Base-by-base conservation (phyloP, 2,329 filamentous ascomycete species). In the Didymella pomorum region DNA sequence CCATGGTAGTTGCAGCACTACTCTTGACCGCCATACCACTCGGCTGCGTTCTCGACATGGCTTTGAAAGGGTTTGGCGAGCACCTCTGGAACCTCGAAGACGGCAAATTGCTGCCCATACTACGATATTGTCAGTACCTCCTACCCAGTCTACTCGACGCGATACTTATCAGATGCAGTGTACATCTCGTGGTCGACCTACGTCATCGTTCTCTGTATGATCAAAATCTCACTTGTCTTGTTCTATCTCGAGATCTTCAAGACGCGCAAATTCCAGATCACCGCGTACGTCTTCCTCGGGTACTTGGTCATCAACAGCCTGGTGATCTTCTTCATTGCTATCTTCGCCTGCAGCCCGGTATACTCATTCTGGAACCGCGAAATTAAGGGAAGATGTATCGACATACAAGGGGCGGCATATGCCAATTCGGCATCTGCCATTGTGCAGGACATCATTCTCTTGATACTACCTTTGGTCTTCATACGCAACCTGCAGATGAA, bases 191-290 rank as follows among this genome's bases (percentile, higher is more conserved):
- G 61, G 59, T 58, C 60, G 9, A 65, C 60, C 0, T 72, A 73
- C 41, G 49, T 65, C 1, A 8, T 69, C 8, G 56, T 71, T 0
- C 62, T 71, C 0, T 67, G 64, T 11, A 53, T 72, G 18, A 70
- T 67, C 50, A 73, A 73, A 43, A 49, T 71, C 7, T 69, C 70
- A 4, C 53, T 73, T 1, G 46, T 70, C 23, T 43, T 70, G 4
- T 71, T 71, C 48, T 74, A 72, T 33, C 66, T 73, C 14, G 64
- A 71, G 25, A 72, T 74, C 45, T 74, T 74, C 58, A 43, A 61
- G n/a, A 60, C 61, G 1, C 52, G 42, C 4, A 53, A 43, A 3
- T 69, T 70, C 29, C 53, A 58, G 1, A 64, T 67, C 16, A 51
- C 51, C 9, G 61, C 66, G 10, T 67, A 62, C 28, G 35, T 64